Percentiles rank a stretch among this genome's conserved stretches.
Evolutionary conservation across 2,329 filamentous ascomycete genomes (phyloP).

Genomic region (Fusarium anthophilum): DNA sequence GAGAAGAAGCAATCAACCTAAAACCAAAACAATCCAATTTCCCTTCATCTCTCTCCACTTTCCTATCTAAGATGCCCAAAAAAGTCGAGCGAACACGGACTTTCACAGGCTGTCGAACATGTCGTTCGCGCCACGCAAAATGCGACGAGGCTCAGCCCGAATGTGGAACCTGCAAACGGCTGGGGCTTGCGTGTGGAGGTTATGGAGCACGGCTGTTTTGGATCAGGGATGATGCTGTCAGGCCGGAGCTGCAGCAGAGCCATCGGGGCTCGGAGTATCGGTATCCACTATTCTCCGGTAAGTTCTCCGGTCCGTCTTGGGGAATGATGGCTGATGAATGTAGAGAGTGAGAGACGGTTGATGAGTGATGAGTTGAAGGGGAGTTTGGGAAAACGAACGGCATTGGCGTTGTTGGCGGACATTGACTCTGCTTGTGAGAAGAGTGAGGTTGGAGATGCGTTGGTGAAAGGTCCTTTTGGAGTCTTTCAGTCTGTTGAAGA

Average conservation of each 20-base stretch:
- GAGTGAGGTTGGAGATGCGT: not conserved
- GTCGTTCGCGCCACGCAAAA: conserved; percentile 53
- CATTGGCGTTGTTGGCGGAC: conserved; percentile 37
- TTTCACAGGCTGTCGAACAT: conserved; percentile 49
- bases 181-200: conserved; percentile 50
- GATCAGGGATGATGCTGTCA: conserved; percentile 39
- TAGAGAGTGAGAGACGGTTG: conserved; percentile 32
- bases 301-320: not conserved
- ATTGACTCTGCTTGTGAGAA: conserved; percentile 39
- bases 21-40: not conserved
- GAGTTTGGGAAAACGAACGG: conserved; percentile 42
- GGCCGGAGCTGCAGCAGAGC: conserved; percentile 34
- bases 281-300: conserved; percentile 54
- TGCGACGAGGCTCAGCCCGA: conserved; percentile 54
- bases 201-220: conserved; percentile 51
- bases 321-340: not conserved
- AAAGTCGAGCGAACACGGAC: conserved; percentile 41
- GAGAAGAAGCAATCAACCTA: not conserved
- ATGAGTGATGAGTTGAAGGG: conserved; percentile 45
- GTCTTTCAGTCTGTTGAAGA: conserved; percentile 27
- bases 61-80: conserved; percentile 34
- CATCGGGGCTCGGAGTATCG: conserved; percentile 48
- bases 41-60: conserved; percentile 23
- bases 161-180: conserved; percentile 50
- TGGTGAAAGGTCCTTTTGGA: conserved; percentile 36